Base-by-base conservation (phyloP, 345 rosid species). In the Triadica sebifera region DNA sequence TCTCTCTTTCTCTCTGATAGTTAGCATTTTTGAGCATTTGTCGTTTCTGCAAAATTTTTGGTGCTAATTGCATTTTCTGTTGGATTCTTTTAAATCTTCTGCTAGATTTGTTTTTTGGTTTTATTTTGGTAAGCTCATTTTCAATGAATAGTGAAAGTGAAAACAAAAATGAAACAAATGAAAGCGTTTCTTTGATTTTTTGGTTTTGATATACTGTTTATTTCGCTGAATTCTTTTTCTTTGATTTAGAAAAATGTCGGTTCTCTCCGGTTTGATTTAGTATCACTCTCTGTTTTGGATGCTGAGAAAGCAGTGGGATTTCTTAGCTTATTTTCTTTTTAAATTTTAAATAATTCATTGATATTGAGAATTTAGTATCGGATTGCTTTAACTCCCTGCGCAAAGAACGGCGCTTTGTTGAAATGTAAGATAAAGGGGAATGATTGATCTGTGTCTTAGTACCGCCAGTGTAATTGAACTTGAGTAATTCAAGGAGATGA, bases 31-130 rank as follows among this genome's bases (percentile, higher is more conserved):
- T 75, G 75, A 60, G 64, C 43, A 13, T 66, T 67, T 59, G 61
- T 73, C 75, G 68, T 57, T 77, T 60, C 58, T 70, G 77, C 70
- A 67, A 49, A 81, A 80, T 81, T 85, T 78, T 69, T 81, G 81
- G 67, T 66, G 74, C 20, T 52, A 39, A 22, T 63, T 69, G 72
- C 46, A 34, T 71, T 65, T 16, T n/a, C 19, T 53, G 38, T 64
- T 64, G 34, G 63, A 73, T 75, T 79, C 79, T 67, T 80, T 38
- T 75, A 20, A 16, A 20, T 63, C 9, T 17, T 34, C 34, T 63
- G 22, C 46, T 62, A 55, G 72, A 72, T 29, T 66, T 76, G 8
- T 79, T 69, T 56, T n/a, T n/a, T n/a, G n/a, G n/a, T n/a, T n/a
- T n/a, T n/a, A n/a, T n/a, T n/a, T 68, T 50, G 57, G 56, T 16